phyloP scores from a whole-genome alignment of 148 eudicot genomes.

The Linanthus parryae region DNA sequence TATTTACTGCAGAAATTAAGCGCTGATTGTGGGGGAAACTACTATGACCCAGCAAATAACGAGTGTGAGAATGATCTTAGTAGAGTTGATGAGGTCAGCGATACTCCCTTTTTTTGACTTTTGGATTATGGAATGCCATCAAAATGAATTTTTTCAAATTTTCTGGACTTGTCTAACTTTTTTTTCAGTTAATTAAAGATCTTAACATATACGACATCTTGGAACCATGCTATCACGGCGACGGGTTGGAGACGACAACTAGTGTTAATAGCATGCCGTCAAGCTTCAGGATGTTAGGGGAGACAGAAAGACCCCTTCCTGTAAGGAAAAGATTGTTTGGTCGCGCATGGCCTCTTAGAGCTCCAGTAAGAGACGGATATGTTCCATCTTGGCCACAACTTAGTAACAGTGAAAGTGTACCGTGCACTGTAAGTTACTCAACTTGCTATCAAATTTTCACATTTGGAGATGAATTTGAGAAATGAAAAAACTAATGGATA shows the following conservation, averaged over 20 bases:
- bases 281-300: constrained; percentile 78
- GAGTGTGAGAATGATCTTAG: constrained; percentile 39
- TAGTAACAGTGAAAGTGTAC: constrained; percentile 36
- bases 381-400: constrained; percentile 94
- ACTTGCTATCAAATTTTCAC: not conserved
- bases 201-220: constrained; percentile 76
- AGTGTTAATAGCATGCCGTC: constrained; percentile 36
- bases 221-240: constrained; percentile 82
- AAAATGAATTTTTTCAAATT: no score
- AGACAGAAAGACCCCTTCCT: constrained; percentile 70
- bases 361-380: constrained; percentile 68
- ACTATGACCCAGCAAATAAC: constrained; percentile 35
- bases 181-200: constrained; percentile 39
- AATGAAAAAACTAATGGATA: not conserved
- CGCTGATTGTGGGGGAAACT: constrained; percentile 54
- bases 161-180: no score
- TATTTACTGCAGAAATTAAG: constrained; percentile 40
- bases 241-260: constrained; percentile 13
- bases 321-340: constrained; percentile 94
- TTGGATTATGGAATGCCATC: no score
- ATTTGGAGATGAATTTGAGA: not conserved
- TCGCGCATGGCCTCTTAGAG: constrained; percentile 91
- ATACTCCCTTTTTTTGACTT: no score
- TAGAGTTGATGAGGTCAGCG: constrained; percentile 63
- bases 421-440: constrained; percentile 63